Evolutionary conservation across 2,329 filamentous ascomycete genomes (phyloP).

Genomic region (Camillea tinctor): DNA sequence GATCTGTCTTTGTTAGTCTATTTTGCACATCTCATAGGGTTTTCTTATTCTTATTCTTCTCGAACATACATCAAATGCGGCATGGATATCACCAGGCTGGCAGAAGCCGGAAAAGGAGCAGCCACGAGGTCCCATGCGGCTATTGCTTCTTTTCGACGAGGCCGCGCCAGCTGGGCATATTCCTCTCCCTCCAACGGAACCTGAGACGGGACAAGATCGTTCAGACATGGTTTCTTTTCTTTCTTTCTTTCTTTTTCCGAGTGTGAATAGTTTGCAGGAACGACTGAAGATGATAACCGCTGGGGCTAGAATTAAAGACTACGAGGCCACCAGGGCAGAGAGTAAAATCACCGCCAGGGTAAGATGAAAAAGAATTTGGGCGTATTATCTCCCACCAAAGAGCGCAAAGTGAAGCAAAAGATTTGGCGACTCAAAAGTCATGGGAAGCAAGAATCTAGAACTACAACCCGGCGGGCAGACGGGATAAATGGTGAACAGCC

Average conservation of each 20-base stretch:
- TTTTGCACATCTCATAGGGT: not conserved
- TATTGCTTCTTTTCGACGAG: conserved; percentile 16
- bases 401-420: conserved; percentile 7
- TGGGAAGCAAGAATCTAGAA: conserved; percentile 1
- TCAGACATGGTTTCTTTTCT: conserved; percentile 18
- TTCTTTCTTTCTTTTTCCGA: conserved; percentile 3
- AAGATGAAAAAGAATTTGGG: not conserved
- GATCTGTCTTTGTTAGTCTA: conserved; percentile 35
- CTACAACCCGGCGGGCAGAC: not conserved
- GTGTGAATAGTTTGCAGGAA: conserved; percentile 6
- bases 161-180: conserved; percentile 6
- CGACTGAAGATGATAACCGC: conserved; percentile 2
- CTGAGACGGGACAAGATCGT: conserved; percentile 19
- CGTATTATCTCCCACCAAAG: not conserved
- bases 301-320: conserved; percentile 8
- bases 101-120: conserved; percentile 36
- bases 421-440: conserved; percentile 1
- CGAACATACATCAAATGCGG: conserved; percentile 30
- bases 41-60: too few species aligned
- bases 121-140: conserved; percentile 33
- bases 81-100: conserved; percentile 35
- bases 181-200: conserved; percentile 16
- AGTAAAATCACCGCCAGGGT: conserved; percentile 17
- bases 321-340: conserved; percentile 18
- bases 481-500: conserved; percentile 3